Percentiles rank a stretch among this genome's conserved stretches.
These are phyloP conservation scores for Achaetomiella virescens DNA, from an alignment of 495 filamentous ascomycete species.

Conservation along the genomic window DNA sequence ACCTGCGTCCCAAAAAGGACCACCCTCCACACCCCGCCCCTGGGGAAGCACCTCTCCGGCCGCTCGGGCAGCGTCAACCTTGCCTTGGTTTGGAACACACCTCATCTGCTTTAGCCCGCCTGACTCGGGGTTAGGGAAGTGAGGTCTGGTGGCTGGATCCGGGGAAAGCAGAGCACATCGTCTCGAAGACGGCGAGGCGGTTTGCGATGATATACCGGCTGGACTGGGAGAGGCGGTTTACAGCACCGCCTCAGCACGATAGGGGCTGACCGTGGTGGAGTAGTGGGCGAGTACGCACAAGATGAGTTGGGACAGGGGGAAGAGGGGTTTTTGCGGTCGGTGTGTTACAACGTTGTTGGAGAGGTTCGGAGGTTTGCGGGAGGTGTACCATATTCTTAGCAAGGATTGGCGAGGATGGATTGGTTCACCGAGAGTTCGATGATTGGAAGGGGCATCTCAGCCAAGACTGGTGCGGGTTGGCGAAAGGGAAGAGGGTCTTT, in stretches of 20 bases:
- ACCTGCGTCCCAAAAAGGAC: conserved; percentile 1
- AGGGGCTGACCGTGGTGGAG: neutral
- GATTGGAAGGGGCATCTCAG: neutral
- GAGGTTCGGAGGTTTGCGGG: conserved; percentile 15
- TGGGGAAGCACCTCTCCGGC: neutral
- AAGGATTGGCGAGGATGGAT: too few species aligned
- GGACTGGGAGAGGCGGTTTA: conserved; percentile 6
- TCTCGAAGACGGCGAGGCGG: conserved; percentile 14
- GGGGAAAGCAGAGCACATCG: conserved; percentile 14
- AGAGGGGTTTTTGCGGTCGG: conserved; percentile 8
- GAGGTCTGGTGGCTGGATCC: conserved; percentile 5
- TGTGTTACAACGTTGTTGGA: conserved; percentile 14
- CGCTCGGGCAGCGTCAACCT: neutral
- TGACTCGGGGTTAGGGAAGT: neutral
- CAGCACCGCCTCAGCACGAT: conserved; percentile 3
- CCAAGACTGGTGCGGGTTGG: neutral
- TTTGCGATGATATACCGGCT: conserved; percentile 19
- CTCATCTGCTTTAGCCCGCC: conserved; percentile 16
- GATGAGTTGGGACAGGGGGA: neutral
- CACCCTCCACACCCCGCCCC: conserved; percentile 6
- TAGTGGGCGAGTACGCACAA: neutral
- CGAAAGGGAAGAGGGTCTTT: conserved; percentile 5
- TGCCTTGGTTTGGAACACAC: conserved; percentile 11
- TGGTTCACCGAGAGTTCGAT: neutral
- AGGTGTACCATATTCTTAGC: conserved; percentile 19